Percentiles rank a stretch among this genome's conserved stretches.
Evolutionary conservation across 495 filamentous ascomycete species (phyloP).

Genomic region (Rostrohypoxylon terebratum): DNA sequence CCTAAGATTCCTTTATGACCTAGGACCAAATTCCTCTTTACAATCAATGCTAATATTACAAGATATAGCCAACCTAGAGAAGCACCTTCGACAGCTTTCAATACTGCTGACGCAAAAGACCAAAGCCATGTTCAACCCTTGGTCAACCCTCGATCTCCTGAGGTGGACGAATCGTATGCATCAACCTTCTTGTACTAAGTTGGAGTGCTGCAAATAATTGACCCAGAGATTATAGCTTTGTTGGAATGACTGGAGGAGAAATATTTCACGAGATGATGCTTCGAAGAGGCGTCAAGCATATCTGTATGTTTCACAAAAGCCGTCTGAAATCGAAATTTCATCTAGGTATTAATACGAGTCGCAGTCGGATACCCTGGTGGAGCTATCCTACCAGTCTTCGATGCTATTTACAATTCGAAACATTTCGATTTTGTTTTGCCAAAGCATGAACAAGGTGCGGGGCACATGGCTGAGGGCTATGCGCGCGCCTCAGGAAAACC

Average conservation of each 20-base stretch:
- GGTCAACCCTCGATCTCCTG: constrained; percentile 67
- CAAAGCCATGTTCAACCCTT: constrained; percentile 75
- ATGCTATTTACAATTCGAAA: constrained; percentile 83
- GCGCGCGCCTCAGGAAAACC: constrained; percentile 79
- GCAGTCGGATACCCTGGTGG: constrained; percentile 79
- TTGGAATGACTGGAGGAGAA: constrained; percentile 93
- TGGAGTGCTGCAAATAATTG: constrained; percentile 41
- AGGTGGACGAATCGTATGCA: constrained; percentile 81
- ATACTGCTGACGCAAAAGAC: constrained; percentile 61
- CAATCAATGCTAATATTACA: constrained; percentile 40
- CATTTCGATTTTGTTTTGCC: constrained; percentile 85
- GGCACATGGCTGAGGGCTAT: constrained; percentile 86
- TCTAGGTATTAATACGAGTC: constrained; percentile 47
- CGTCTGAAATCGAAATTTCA: constrained; percentile 42
- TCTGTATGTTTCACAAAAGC: constrained; percentile 71
- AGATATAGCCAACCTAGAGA: constrained; percentile 55
- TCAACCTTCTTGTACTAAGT: constrained; percentile 33
- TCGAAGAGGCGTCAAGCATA: constrained; percentile 87
- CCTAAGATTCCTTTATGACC: constrained; percentile 21
- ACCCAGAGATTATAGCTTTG: constrained; percentile 71
- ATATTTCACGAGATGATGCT: constrained; percentile 99
- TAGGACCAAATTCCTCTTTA: neutral
- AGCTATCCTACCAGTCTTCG: constrained; percentile 85
- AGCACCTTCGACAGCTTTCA: constrained; percentile 78
- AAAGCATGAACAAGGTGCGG: constrained; percentile 82